Evolutionary conservation across 371 early-diverging fungal genomes (phyloP).

Genomic region (Nematocida sp.): DNA sequence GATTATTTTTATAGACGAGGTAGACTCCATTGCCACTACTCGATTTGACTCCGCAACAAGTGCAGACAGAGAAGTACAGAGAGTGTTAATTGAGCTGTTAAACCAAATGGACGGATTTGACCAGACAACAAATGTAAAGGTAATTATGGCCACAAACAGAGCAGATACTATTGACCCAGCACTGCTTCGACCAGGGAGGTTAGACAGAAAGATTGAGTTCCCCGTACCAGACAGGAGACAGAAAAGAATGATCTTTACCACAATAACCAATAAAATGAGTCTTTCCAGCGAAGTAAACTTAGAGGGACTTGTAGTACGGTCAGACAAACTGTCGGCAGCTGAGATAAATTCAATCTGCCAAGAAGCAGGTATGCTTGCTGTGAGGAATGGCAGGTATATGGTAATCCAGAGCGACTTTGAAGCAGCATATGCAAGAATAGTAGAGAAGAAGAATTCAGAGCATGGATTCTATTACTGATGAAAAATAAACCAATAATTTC

Average conservation of each 20-base stretch:
- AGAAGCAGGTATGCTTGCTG: constrained; percentile 98
- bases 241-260: constrained; percentile 93
- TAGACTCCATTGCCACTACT: constrained; percentile 94
- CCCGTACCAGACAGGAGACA: constrained; percentile 98
- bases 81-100: constrained; percentile 92
- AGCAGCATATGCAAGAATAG: constrained; percentile 75
- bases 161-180: constrained; percentile 96
- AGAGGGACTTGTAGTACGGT: constrained; percentile 92
- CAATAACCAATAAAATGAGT: constrained; percentile 95
- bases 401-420: constrained; percentile 93
- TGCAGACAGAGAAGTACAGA: constrained; percentile 98
- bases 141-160: constrained; percentile 98
- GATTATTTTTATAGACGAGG: constrained; percentile 95
- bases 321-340: constrained; percentile 94
- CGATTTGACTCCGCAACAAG: constrained; percentile 98
- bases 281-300: constrained; percentile 93
- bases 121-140: constrained; percentile 89
- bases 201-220: constrained; percentile 86
- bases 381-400: constrained; percentile 91
- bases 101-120: constrained; percentile 99
- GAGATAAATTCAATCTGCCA: constrained; percentile 98
- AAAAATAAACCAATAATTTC: not conserved
- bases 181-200: constrained; percentile 84
- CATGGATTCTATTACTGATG: constrained; percentile 66
- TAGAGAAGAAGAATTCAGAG: constrained; percentile 63